Evolutionary conservation across 352 stramenopile species (phyloP).

Genomic region (Globisporangium abappressorium): DNA sequence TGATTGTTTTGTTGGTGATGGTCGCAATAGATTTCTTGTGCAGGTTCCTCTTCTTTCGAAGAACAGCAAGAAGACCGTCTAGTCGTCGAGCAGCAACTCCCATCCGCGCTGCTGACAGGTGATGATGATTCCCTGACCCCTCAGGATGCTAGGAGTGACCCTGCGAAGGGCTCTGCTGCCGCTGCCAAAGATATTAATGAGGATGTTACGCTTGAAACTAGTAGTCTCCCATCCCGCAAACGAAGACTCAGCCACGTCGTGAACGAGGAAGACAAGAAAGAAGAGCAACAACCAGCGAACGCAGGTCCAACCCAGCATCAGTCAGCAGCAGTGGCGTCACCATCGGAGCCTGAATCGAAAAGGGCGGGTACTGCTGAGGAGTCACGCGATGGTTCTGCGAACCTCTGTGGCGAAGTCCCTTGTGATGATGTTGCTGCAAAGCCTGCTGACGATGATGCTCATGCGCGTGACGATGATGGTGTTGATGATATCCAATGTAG

Average conservation of each 20-base stretch:
- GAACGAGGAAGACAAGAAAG: conserved; percentile 19
- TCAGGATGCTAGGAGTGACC: conserved; percentile 36
- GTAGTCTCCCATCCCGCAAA: conserved; percentile 61
- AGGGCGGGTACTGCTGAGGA: background rate
- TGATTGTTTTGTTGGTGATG: conserved; percentile 2
- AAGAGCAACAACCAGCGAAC: conserved; percentile 1
- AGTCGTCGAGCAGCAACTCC: conserved; percentile 3
- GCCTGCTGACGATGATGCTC: conserved; percentile 22
- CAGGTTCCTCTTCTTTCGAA: conserved; percentile 7
- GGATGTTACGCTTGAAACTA: conserved; percentile 59
- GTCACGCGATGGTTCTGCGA: conserved; percentile 7
- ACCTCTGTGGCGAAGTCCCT: background rate
- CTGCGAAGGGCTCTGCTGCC: conserved; percentile 26
- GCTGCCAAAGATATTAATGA: conserved; percentile 73
- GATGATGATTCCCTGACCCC: conserved; percentile 37
- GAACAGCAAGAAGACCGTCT: background rate
- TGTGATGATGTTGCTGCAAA: conserved; percentile 15
- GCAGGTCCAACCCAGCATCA: conserved; percentile 23
- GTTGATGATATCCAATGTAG: conserved; percentile 67
- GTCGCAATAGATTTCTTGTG: conserved; percentile 10
- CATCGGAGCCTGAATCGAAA: background rate
- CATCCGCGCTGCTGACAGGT: conserved; percentile 15
- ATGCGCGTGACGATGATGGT: conserved; percentile 25
- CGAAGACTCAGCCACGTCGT: conserved; percentile 43
- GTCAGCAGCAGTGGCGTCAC: background rate